Base-by-base conservation (phyloP, 257 asterid species). In the Scutellaria baicalensis region DNA sequence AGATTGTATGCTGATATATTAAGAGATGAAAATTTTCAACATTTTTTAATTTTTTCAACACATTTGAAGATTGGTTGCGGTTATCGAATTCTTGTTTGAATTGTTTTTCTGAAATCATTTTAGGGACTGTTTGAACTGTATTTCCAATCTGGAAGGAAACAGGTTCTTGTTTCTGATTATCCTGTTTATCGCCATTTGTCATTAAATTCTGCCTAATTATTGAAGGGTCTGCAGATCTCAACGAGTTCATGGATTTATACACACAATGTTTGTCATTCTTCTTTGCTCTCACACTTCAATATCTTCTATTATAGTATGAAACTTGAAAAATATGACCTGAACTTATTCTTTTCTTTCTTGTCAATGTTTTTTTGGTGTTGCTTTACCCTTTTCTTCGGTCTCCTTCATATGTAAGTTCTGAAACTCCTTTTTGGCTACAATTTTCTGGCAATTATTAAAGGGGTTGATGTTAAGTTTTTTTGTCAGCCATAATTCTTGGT, bases 141-240 rank as follows among this genome's bases (percentile, higher is more conserved):
- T 27, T 74, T 14, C 13, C 60, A 59, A 35, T 68, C 11, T 45
- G 27, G 49, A 42, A 33, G 27, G 49, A 42, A 33, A 57, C 33
- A 21, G 48, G 36, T 61, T 74, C n/a, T 57, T 66, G 66, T 51
- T 54, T 57, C 21, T 61, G 68, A 61, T 31, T 39, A 35, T 49
- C 39, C 43, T 52, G 64, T 63, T 55, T 8, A 39, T 67, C 64
- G 54, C 35, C 56, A 40, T 44, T 33, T 21, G 8, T 21, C 11
- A 16, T 52, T 54, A 23, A 61, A 38, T 44, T 13, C 44, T 45
- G 42, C 23, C 27, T 44, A 3, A 10, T 64, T 51, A 56, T 33
- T 44, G 69, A 79, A 59, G 75, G 48, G 64, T 64, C 71, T 71
- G 0, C 71, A 75, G 82, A 88, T 88, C 87, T 81, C 56, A 23